Percentiles rank a stretch among this genome's conserved stretches.
Evolutionary conservation across 169 alveolate genomes (phyloP).

Genomic region (Blepharisma undulans): DNA sequence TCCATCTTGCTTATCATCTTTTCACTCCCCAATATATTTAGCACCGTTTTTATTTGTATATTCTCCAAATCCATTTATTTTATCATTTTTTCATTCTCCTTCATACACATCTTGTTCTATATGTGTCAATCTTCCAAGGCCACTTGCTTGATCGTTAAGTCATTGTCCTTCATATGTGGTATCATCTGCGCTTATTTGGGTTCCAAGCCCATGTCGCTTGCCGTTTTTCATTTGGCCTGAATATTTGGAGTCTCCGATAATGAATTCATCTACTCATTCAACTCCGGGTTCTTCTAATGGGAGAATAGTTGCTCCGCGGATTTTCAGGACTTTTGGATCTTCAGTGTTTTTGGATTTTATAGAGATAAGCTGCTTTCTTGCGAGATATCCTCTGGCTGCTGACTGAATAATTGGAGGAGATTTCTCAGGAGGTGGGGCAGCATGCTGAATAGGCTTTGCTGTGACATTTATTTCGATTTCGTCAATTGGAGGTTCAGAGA

Average conservation of each 20-base stretch:
- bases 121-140: neutral
- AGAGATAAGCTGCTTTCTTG: neutral
- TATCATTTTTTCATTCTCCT: slow-evolving; percentile 19
- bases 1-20: slow-evolving; percentile 42
- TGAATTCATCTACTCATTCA: neutral
- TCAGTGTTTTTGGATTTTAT: neutral
- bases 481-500: neutral
- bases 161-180: slow-evolving; percentile 20
- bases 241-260: neutral
- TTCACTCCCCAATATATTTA: slow-evolving; percentile 38
- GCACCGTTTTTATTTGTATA: slow-evolving; percentile 37
- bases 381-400: neutral
- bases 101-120: slow-evolving; percentile 15
- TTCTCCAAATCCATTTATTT: slow-evolving; percentile 32
- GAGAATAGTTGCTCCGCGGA: neutral
- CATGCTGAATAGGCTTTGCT: neutral
- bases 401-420: neutral
- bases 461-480: neutral
- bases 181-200: neutral
- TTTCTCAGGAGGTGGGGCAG: neutral
- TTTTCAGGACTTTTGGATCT: neutral
- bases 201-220: slow-evolving; percentile 2
- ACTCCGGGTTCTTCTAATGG: neutral
- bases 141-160: neutral
- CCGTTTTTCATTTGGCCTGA: neutral